Percentiles rank a stretch among this genome's conserved stretches.
These are phyloP conservation scores for Diaporthe aspalathi DNA, from an alignment of 2,329 filamentous ascomycete genomes.

Conservation along the genomic window DNA sequence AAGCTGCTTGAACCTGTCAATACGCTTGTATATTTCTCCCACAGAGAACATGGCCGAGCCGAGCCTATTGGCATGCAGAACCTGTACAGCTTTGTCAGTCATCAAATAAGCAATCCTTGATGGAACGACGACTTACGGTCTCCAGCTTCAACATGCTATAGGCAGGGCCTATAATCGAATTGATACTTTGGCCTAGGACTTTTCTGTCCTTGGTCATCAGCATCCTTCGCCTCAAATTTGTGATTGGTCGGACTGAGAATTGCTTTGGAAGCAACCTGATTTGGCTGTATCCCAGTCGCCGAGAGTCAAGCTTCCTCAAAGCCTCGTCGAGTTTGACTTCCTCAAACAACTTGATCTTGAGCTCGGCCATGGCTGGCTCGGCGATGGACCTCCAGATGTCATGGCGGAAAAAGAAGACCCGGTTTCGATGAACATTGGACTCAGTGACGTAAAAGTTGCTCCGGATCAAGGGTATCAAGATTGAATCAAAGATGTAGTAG, in stretches of 20 bases:
- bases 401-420: slow-evolving; percentile 93
- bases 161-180: slow-evolving; percentile 72
- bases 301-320: slow-evolving; percentile 66
- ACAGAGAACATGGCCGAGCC: slow-evolving; percentile 86
- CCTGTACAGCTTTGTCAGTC: slow-evolving; percentile 47
- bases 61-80: slow-evolving; percentile 67
- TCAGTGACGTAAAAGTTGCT: slow-evolving; percentile 96
- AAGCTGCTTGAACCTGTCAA: slow-evolving; percentile 75
- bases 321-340: slow-evolving; percentile 73
- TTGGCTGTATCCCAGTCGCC: slow-evolving; percentile 79
- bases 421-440: slow-evolving; percentile 81
- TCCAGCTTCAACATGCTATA: slow-evolving; percentile 84
- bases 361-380: slow-evolving; percentile 74
- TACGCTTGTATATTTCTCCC: slow-evolving; percentile 78
- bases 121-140: slow-evolving; percentile 61
- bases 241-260: slow-evolving; percentile 81
- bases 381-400: slow-evolving; percentile 86
- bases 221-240: slow-evolving; percentile 80
- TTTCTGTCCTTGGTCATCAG: slow-evolving; percentile 62
- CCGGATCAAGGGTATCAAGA: slow-evolving; percentile 87
- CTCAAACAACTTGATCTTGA: slow-evolving; percentile 83
- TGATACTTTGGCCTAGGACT: slow-evolving; percentile 73
- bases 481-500: slow-evolving; percentile 93
- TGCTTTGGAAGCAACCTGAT: slow-evolving; percentile 87
- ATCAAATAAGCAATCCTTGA: neutral